Percentiles rank a stretch among this genome's conserved stretches.
phyloP scores from a whole-genome alignment of 169 alveolate genomes.

The Eimeria zaria region DNA sequence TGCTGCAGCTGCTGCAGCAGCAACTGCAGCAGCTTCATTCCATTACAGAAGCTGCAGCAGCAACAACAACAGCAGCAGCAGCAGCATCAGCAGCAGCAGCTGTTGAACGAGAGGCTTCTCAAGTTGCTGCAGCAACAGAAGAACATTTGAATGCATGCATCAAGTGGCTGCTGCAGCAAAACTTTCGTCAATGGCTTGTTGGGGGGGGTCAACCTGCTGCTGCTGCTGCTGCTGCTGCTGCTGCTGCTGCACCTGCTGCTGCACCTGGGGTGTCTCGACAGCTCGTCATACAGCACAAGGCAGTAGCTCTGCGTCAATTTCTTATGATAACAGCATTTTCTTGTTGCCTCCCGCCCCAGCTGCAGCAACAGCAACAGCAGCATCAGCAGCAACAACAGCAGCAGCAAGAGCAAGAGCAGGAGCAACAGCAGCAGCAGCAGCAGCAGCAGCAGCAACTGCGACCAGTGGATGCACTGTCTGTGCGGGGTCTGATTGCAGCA shows the following conservation, averaged over 20 bases:
- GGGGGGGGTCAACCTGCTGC: neutral
- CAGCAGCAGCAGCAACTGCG: slow-evolving; percentile 26
- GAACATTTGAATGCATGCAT: neutral
- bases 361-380: neutral
- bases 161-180: neutral
- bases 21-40: neutral
- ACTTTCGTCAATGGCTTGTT: neutral
- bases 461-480: neutral
- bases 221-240: slow-evolving; percentile 24
- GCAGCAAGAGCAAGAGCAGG: neutral
- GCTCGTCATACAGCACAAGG: neutral
- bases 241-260: slow-evolving; percentile 46
- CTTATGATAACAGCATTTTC: neutral
- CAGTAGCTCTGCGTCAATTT: slow-evolving; percentile 46
- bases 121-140: slow-evolving; percentile 12
- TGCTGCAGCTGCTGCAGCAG: slow-evolving; percentile 36
- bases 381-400: slow-evolving; percentile 37
- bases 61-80: neutral
- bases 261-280: slow-evolving; percentile 13
- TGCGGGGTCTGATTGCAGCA: neutral
- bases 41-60: no score
- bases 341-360: slow-evolving; percentile 14
- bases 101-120: neutral
- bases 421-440: slow-evolving; percentile 45
- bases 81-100: slow-evolving; percentile 28